phyloP scores from a whole-genome alignment of 2,329 filamentous ascomycete species.

The Aspergillus aculeatinus region DNA sequence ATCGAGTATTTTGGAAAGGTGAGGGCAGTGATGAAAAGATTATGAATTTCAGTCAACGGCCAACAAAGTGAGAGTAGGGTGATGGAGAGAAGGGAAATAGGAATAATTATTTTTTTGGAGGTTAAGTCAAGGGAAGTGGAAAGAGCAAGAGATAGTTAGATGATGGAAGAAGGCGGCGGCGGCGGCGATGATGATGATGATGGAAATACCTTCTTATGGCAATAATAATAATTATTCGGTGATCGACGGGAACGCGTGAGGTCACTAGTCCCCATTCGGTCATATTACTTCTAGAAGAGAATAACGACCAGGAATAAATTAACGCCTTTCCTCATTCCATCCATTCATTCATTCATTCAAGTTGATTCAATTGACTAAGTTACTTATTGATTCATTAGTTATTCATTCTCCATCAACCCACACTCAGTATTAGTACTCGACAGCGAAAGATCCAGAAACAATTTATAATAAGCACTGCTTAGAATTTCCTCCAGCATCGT shows the following conservation, averaged over 20 bases:
- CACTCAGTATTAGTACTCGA: too few relatives aligned
- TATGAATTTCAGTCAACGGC: too few relatives aligned
- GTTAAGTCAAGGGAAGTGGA: background rate
- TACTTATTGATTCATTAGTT: too few relatives aligned
- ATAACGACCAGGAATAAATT: background rate
- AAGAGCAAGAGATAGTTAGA: background rate
- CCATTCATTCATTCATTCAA: too few relatives aligned
- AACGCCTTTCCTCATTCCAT: background rate
- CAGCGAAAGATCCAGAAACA: too few relatives aligned
- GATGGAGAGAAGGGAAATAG: background rate
- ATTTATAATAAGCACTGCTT: too few relatives aligned
- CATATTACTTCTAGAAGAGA: slow-evolving; percentile 21
- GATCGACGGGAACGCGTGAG: slow-evolving; percentile 26
- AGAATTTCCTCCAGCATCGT: too few relatives aligned
- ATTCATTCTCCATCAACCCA: too few relatives aligned
- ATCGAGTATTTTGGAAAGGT: background rate
- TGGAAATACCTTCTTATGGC: slow-evolving; percentile 13
- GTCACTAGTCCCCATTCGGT: slow-evolving; percentile 31
- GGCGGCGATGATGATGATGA: slow-evolving; percentile 19
- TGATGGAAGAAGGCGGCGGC: slow-evolving; percentile 7
- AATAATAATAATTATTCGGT: slow-evolving; percentile 9
- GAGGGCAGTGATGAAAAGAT: background rate
- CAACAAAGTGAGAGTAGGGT: background rate
- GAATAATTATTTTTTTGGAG: background rate
- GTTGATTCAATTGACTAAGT: background rate